A percentile compares a stretch with the other conserved stretches of the same genome.
phyloP scores from a whole-genome alignment of 2,329 filamentous ascomycete genomes.

The Aspergillus niger region DNA sequence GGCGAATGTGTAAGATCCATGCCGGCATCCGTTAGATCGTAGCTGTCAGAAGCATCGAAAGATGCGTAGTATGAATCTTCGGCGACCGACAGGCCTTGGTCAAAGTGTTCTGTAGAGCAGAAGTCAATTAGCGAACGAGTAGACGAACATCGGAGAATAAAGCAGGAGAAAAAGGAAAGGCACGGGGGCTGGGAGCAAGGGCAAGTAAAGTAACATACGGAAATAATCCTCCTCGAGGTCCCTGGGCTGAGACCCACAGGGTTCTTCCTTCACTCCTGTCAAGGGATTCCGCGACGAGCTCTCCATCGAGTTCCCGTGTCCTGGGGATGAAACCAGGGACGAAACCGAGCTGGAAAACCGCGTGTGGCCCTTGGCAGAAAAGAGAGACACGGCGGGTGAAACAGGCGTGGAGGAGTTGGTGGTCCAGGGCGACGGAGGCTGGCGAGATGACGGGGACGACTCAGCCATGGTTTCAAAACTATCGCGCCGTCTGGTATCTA shows the following conservation, averaged over 20 bases:
- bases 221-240: constrained; percentile 64
- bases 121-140: constrained; percentile 14
- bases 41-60: constrained; percentile 35
- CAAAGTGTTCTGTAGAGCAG: constrained; percentile 38
- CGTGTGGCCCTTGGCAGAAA: constrained; percentile 41
- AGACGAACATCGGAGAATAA: constrained; percentile 5
- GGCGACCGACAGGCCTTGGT: constrained; percentile 31
- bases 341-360: constrained; percentile 69
- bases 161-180: not conserved
- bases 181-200: constrained; percentile 18
- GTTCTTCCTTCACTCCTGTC: constrained; percentile 83
- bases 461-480: constrained; percentile 31
- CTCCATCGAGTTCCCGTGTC: constrained; percentile 53
- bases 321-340: constrained; percentile 66
- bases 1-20: constrained; percentile 59
- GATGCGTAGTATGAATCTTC: constrained; percentile 34
- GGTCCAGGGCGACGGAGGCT: constrained; percentile 35
- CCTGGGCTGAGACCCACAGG: constrained; percentile 64
- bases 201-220: constrained; percentile 61
- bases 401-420: constrained; percentile 40
- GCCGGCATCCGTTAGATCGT: constrained; percentile 63
- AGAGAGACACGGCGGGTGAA: constrained; percentile 44
- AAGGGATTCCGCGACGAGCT: constrained; percentile 64
- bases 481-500: constrained; percentile 36
- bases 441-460: constrained; percentile 21